Percentiles rank a stretch among this genome's conserved stretches.
Conservation (phyloP, 768 basidiomycete species). For the Suillus subalutaceus region DNA sequence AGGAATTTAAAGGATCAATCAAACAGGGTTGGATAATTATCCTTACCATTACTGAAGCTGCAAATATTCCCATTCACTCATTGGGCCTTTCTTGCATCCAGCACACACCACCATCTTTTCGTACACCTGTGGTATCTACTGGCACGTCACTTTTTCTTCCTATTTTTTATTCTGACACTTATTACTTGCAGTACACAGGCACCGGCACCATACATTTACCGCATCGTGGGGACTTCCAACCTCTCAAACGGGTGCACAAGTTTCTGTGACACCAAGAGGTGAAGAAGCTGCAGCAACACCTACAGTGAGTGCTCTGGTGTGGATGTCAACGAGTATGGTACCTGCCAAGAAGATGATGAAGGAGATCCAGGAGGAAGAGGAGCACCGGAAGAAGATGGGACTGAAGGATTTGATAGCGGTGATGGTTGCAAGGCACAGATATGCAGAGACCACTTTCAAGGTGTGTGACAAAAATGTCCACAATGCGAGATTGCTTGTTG, state of each 20-base stretch:
- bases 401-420: conserved; percentile 62
- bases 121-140: too few species aligned
- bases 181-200: too few species aligned
- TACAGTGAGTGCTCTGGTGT: conserved; percentile 53
- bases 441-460: conserved; percentile 81
- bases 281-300: conserved; percentile 29
- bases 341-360: conserved; percentile 90
- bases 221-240: conserved; percentile 87
- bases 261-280: conserved; percentile 46
- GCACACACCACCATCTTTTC: too few species aligned
- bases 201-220: too few species aligned
- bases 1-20: too few species aligned
- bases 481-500: conserved; percentile 1
- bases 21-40: too few species aligned
- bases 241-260: conserved; percentile 71
- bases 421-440: conserved; percentile 64
- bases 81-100: too few species aligned
- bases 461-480: conserved; percentile 38
- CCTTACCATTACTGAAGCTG: too few species aligned
- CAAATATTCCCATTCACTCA: too few species aligned
- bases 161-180: too few species aligned
- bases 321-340: conserved; percentile 67
- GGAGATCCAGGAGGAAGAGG: conserved; percentile 98
- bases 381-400: conserved; percentile 72
- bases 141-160: too few species aligned